These are phyloP conservation scores for Saccharomycopsis lassenensis DNA, from an alignment of 805 yeast species.

Conservation along the genomic window DNA sequence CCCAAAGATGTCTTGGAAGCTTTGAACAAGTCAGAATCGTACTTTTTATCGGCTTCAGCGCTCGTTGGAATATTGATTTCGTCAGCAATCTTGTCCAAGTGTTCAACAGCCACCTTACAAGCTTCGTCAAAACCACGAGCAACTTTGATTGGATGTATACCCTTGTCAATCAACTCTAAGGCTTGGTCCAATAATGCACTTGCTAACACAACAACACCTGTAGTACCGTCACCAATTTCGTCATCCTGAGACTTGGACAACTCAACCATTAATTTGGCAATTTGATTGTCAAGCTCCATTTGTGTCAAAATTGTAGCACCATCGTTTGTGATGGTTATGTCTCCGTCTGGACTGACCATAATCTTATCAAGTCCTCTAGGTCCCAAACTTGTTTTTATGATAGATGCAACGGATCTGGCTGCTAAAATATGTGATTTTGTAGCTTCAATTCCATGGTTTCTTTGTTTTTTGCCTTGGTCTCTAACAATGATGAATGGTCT, in stretches of 20 bases:
- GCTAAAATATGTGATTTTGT: slow-evolving; percentile 86
- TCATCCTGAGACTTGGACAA: slow-evolving; percentile 92
- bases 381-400: slow-evolving; percentile 89
- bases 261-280: slow-evolving; percentile 91
- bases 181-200: slow-evolving; percentile 94
- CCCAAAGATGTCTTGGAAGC: slow-evolving; percentile 95
- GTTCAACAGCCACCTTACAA: slow-evolving; percentile 76
- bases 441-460: slow-evolving; percentile 74
- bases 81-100: slow-evolving; percentile 68
- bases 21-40: slow-evolving; percentile 49
- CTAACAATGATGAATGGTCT: slow-evolving; percentile 96
- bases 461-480: slow-evolving; percentile 57
- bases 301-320: slow-evolving; percentile 85
- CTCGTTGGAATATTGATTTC: slow-evolving; percentile 29
- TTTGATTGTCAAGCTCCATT: slow-evolving; percentile 93
- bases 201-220: slow-evolving; percentile 96
- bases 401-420: slow-evolving; percentile 97
- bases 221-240: slow-evolving; percentile 98
- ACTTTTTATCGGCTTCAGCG: slow-evolving; percentile 23
- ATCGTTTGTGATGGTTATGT: slow-evolving; percentile 94
- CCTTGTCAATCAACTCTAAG: slow-evolving; percentile 84
- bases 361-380: slow-evolving; percentile 99
- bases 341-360: slow-evolving; percentile 91
- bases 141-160: slow-evolving; percentile 92
- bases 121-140: slow-evolving; percentile 98